Evolutionary conservation across 257 asterid species (phyloP).

Genomic region (Solanum acaule): DNA sequence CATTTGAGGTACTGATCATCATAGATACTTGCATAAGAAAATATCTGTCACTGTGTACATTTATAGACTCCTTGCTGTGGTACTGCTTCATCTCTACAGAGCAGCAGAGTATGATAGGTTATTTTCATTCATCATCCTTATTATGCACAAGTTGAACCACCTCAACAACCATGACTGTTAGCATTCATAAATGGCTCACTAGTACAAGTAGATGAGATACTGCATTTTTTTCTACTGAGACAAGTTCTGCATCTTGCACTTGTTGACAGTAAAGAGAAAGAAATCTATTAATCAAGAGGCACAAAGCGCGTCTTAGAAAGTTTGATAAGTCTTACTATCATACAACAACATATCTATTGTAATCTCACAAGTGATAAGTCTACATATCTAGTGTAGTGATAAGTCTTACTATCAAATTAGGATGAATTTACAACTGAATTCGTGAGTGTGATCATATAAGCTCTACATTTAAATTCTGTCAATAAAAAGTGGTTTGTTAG

Average conservation of each 20-base stretch:
- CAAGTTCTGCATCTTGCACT: background rate
- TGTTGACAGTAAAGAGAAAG: background rate
- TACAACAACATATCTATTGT: background rate
- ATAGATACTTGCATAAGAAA: background rate
- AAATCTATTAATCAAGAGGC: background rate
- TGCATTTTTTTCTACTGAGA: background rate
- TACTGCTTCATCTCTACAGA: background rate
- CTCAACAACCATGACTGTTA: background rate
- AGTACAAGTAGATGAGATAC: background rate
- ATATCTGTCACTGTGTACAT: background rate
- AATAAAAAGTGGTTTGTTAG: background rate
- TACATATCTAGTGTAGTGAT: background rate
- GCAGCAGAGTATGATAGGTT: background rate
- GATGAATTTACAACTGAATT: background rate
- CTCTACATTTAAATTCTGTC: background rate
- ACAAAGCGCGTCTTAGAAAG: background rate
- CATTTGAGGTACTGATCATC: background rate
- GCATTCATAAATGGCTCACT: background rate
- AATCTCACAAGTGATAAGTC: background rate
- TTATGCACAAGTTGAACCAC: background rate
- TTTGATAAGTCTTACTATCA: background rate
- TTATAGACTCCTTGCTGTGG: background rate
- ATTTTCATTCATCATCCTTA: background rate
- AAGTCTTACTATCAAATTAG: background rate
- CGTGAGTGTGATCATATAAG: background rate